Evolutionary conservation across 768 basidiomycete genomes (phyloP).

Genomic region (Collybiopsis luxurians): DNA sequence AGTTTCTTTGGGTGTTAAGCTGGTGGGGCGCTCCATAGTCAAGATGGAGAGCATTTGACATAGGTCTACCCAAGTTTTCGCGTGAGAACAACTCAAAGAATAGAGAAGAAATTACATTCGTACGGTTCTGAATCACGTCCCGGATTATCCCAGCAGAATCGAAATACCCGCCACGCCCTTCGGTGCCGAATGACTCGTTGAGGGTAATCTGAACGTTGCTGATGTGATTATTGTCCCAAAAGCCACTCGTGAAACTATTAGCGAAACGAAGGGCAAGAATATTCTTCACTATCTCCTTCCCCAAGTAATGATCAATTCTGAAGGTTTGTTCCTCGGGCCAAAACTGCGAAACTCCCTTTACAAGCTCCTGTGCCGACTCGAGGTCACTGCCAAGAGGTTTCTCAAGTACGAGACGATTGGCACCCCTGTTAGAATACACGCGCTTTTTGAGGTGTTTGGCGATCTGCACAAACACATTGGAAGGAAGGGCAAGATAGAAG

Average conservation of each 20-base stretch:
- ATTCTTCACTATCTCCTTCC: constrained; percentile 99
- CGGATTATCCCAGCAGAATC: constrained; percentile 99
- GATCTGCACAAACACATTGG: constrained; percentile 90
- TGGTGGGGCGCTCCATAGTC: constrained; percentile 97
- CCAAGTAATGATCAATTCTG: constrained; percentile 98
- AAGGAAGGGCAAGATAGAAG: constrained; percentile 98
- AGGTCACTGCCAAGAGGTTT: constrained; percentile 98
- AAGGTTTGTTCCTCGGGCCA: constrained; percentile 98
- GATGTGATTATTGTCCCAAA: constrained; percentile 96
- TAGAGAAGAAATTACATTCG: constrained; percentile 30
- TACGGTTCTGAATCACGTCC: constrained; percentile 96
- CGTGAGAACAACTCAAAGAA: too few species aligned
- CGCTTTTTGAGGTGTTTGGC: constrained; percentile 77
- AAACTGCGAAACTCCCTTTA: constrained; percentile 73
- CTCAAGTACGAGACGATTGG: constrained; percentile 94
- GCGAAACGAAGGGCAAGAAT: constrained; percentile 93
- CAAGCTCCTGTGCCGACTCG: constrained; percentile 75
- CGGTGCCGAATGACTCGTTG: constrained; percentile 98
- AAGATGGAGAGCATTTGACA: constrained; percentile 91
- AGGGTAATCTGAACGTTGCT: constrained; percentile 98
- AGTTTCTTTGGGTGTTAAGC: constrained; percentile 94
- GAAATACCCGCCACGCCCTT: constrained; percentile 99
- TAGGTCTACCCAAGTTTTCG: constrained; percentile 71
- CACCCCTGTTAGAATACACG: constrained; percentile 69
- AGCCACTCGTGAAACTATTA: constrained; percentile 82